These are phyloP conservation scores for Mollisia scopiformis DNA, from an alignment of 2,329 filamentous ascomycete genomes.

Conservation along the genomic window DNA sequence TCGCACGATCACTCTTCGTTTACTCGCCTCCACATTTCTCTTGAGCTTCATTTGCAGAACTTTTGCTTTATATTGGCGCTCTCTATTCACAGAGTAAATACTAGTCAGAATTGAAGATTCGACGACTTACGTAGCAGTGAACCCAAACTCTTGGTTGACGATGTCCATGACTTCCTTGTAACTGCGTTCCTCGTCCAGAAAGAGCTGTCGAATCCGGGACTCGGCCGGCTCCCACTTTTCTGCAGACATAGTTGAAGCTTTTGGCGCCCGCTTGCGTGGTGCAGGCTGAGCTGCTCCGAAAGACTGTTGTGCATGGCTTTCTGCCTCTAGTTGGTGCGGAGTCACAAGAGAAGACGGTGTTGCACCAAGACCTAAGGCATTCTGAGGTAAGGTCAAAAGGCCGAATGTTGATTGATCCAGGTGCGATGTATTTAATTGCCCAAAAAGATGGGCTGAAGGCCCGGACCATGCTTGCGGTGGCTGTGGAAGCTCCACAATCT, in stretches of 20 bases:
- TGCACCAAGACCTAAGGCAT: too few species aligned
- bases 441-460: too few species aligned
- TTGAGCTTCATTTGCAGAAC: slow-evolving; percentile 17
- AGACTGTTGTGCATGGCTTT: too few species aligned
- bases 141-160: slow-evolving; percentile 18
- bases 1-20: slow-evolving; percentile 12
- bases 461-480: too few species aligned
- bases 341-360: too few species aligned
- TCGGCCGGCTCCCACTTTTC: slow-evolving; percentile 17
- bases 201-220: slow-evolving; percentile 20
- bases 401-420: too few species aligned
- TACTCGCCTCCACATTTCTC: slow-evolving; percentile 12
- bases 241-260: slow-evolving; percentile 21
- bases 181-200: slow-evolving; percentile 9
- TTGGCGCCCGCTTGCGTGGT: slow-evolving; percentile 18
- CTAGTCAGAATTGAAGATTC: slow-evolving; percentile 5
- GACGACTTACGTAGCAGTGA: slow-evolving; percentile 18
- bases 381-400: too few species aligned
- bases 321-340: too few species aligned
- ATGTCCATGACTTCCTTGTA: slow-evolving; percentile 14
- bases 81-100: slow-evolving; percentile 7
- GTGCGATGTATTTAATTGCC: too few species aligned
- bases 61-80: slow-evolving; percentile 18
- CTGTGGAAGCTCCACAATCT: too few species aligned
- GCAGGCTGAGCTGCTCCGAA: slow-evolving; percentile 3